These are phyloP conservation scores for Phytophthora uliginosa DNA, from an alignment of 352 stramenopile species.

Conservation along the genomic window DNA sequence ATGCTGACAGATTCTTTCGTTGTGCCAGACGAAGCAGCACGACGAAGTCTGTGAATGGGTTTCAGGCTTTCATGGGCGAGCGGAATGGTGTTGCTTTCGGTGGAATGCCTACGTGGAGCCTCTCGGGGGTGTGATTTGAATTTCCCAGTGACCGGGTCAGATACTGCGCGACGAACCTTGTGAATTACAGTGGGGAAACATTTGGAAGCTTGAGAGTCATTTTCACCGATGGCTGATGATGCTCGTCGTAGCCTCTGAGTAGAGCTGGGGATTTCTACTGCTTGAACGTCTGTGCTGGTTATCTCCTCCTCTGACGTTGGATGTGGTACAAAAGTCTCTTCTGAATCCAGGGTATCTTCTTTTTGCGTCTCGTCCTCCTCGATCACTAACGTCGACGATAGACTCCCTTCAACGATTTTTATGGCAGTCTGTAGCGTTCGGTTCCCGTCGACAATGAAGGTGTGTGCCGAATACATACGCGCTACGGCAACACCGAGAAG, in stretches of 20 bases:
- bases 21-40: conserved; percentile 1
- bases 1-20: background rate
- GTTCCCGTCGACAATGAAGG: conserved; percentile 36
- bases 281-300: background rate
- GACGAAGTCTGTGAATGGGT: conserved; percentile 1
- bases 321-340: background rate
- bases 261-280: background rate
- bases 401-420: conserved; percentile 43
- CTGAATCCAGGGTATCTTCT: background rate
- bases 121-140: background rate
- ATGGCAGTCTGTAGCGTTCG: conserved; percentile 35
- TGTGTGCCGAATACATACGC: conserved; percentile 34
- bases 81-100: background rate
- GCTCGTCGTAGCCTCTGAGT: background rate
- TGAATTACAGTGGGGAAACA: background rate
- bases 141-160: conserved; percentile 2
- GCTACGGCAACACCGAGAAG: conserved; percentile 35
- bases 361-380: conserved; percentile 12
- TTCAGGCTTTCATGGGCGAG: background rate
- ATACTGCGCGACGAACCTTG: conserved; percentile 1
- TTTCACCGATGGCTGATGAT: background rate
- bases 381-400: conserved; percentile 11
- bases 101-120: conserved; percentile 1
- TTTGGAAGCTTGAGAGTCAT: background rate
- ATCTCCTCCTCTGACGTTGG: background rate